phyloP scores from a whole-genome alignment of 106 monocot species.

The Dioscorea dumetorum region DNA sequence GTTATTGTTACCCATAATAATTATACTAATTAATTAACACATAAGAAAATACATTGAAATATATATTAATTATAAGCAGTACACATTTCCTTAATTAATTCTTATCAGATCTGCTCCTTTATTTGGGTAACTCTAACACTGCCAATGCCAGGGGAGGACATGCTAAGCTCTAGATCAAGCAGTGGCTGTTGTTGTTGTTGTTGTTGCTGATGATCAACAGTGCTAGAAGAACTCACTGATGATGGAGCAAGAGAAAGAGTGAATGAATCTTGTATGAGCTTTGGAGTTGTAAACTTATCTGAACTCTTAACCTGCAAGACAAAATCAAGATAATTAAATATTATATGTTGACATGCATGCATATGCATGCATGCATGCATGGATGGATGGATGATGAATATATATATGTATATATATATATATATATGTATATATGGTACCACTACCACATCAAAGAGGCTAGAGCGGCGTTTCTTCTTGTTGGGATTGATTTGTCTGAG shows the following conservation, averaged over 20 bases:
- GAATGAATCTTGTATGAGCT: neutral
- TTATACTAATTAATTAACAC: neutral
- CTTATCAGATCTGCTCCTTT: neutral
- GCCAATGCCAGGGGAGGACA: neutral
- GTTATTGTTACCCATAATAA: neutral
- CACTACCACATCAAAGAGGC: slow-evolving; percentile 42
- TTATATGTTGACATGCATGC: neutral
- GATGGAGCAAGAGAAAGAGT: neutral
- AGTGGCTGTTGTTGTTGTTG: neutral
- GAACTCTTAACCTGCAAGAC: neutral
- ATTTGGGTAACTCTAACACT: neutral
- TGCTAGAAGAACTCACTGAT: neutral
- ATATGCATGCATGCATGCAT: neutral
- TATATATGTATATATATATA: neutral
- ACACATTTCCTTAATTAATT: neutral
- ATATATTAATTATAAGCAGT: neutral
- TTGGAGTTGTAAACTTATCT: neutral
- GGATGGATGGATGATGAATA: neutral
- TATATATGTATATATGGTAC: neutral
- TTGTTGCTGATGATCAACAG: neutral
- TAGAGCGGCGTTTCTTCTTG: slow-evolving; percentile 35
- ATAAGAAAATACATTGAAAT: neutral
- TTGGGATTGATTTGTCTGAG: slow-evolving; percentile 30
- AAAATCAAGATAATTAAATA: too few species aligned
- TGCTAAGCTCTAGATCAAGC: neutral